Percentiles rank a stretch among this genome's conserved stretches.
phyloP scores from a whole-genome alignment of 2,329 filamentous ascomycete genomes.

The Paraphoma chrysanthemicola region DNA sequence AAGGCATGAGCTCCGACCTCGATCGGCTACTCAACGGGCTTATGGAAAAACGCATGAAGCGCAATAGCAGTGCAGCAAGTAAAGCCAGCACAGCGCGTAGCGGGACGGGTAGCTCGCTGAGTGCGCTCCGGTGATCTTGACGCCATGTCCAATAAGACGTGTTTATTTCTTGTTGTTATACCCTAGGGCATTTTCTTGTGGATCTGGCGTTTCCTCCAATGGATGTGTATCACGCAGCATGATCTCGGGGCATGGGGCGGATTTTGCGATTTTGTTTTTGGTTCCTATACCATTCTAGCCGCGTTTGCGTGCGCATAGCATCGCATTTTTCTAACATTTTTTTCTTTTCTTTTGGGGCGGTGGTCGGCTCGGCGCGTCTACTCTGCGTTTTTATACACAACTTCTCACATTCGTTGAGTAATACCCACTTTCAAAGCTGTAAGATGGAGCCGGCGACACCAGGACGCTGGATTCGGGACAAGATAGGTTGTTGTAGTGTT shows the following conservation, averaged over 20 bases:
- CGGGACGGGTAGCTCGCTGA: neutral
- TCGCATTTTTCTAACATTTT: too few species aligned
- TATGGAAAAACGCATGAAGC: conserved; percentile 61
- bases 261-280: neutral
- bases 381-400: too few species aligned
- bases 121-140: neutral
- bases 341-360: too few species aligned
- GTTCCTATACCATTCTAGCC: too few species aligned
- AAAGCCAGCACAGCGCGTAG: conserved; percentile 5
- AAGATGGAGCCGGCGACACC: too few species aligned
- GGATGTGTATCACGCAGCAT: neutral
- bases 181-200: neutral
- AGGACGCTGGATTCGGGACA: too few species aligned
- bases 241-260: neutral
- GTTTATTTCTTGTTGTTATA: neutral
- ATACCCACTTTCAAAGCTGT: too few species aligned
- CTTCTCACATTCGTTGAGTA: too few species aligned
- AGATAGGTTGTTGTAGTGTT: too few species aligned
- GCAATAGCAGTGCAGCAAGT: conserved; percentile 16
- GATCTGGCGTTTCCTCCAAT: neutral
- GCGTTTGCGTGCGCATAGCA: too few species aligned
- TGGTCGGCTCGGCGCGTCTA: too few species aligned
- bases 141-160: neutral
- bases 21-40: conserved; percentile 87
- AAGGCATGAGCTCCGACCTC: conserved; percentile 87